A percentile compares a stretch with the other conserved stretches of the same genome.
These are phyloP conservation scores for Hypoxylon lienhwacheense DNA, from an alignment of 495 filamentous ascomycete species.

Conservation along the genomic window DNA sequence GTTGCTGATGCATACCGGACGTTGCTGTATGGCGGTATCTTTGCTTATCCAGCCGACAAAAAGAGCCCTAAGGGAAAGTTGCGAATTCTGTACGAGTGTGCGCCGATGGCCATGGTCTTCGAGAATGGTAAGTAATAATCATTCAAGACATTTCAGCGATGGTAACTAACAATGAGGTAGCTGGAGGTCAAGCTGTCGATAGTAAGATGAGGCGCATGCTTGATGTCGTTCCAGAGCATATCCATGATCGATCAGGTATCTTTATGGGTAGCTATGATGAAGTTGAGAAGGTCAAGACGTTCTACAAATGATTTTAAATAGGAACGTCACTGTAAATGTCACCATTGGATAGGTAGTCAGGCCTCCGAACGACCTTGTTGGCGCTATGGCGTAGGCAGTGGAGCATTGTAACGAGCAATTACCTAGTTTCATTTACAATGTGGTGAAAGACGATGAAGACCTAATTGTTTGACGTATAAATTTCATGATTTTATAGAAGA, in stretches of 20 bases:
- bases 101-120: constrained; percentile 98
- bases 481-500: not conserved
- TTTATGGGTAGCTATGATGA: constrained; percentile 94
- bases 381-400: constrained; percentile 16
- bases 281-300: constrained; percentile 89
- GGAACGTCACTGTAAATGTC: not conserved
- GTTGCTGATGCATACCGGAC: constrained; percentile 98
- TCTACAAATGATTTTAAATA: constrained; percentile 44
- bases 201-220: constrained; percentile 88
- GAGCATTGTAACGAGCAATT: constrained; percentile 15
- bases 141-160: not conserved
- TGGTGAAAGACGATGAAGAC: not conserved
- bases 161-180: constrained; percentile 45
- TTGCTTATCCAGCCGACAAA: constrained; percentile 96
- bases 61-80: constrained; percentile 99
- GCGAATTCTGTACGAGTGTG: constrained; percentile 96
- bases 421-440: not conserved
- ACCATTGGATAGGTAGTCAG: not conserved
- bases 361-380: constrained; percentile 1
- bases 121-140: constrained; percentile 75
- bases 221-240: constrained; percentile 84
- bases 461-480: too few species aligned
- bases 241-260: constrained; percentile 94
- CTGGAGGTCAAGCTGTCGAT: constrained; percentile 89
- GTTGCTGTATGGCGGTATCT: constrained; percentile 91